Percentiles rank a stretch among this genome's conserved stretches.
Conservation (phyloP, 2,329 filamentous ascomycete genomes). For the Tolypocladium ovalisporum region DNA sequence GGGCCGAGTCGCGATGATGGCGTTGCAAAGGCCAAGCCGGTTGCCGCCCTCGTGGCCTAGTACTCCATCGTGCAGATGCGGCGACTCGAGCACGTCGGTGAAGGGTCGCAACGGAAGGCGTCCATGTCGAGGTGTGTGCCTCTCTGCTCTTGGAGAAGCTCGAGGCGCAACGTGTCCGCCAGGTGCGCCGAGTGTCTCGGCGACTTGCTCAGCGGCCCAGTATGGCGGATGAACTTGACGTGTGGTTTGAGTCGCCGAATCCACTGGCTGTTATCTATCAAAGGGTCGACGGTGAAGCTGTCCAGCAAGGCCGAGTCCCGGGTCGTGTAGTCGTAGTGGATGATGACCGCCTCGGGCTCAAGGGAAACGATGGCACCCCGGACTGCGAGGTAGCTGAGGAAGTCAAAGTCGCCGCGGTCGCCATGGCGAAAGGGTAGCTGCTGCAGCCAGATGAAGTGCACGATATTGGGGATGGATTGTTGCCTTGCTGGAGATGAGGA, state of each 20-base stretch:
- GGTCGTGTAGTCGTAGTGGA: conserved; percentile 4
- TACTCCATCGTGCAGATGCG: conserved; percentile 3
- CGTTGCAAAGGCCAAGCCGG: conserved; percentile 5
- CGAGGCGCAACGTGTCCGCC: conserved; percentile 4
- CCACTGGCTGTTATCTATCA: conserved; percentile 4
- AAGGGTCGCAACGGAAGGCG: conserved; percentile 6
- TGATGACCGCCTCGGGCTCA: neutral
- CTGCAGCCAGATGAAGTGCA: conserved; percentile 8
- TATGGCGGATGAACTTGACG: conserved; percentile 4
- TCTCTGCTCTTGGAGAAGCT: conserved; percentile 6
- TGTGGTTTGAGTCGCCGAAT: conserved; percentile 3
- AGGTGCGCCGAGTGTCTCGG: neutral
- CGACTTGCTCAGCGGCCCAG: neutral
- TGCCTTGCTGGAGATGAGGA: neutral
- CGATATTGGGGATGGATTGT: conserved; percentile 6
- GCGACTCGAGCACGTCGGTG: conserved; percentile 1
- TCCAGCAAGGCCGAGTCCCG: neutral
- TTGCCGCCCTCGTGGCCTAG: conserved; percentile 7
- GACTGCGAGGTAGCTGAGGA: conserved; percentile 6
- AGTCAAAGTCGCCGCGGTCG: conserved; percentile 5
- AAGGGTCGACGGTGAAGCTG: neutral
- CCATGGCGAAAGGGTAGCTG: conserved; percentile 1
- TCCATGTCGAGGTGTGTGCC: conserved; percentile 7
- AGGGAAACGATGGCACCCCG: conserved; percentile 8
- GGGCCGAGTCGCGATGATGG: conserved; percentile 6